These are phyloP conservation scores for Pseudocercospora pini-densiflorae DNA, from an alignment of 2,329 filamentous ascomycete genomes.

Conservation along the genomic window DNA sequence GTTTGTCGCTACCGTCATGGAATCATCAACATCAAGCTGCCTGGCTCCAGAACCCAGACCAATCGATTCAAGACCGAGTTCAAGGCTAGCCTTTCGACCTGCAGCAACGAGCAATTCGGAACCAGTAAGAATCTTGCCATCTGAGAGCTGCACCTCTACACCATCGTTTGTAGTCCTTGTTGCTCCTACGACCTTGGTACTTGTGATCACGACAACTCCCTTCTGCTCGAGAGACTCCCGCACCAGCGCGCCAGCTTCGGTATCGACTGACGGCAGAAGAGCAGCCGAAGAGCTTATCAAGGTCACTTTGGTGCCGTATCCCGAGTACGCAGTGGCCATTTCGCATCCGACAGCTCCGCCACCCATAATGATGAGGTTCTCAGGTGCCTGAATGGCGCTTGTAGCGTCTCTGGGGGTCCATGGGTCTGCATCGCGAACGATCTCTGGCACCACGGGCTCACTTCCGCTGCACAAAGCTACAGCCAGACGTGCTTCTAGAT, in stretches of 20 bases:
- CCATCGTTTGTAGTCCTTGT: not conserved
- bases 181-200: not conserved
- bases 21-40: conserved; percentile 5
- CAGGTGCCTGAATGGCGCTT: not conserved
- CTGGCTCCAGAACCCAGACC: not conserved
- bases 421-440: not conserved
- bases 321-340: conserved; percentile 6
- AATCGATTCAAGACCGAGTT: conserved; percentile 9
- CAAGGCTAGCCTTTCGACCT: not conserved
- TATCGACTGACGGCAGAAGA: not conserved
- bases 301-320: conserved; percentile 3
- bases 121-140: not conserved
- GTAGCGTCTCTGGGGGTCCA: conserved; percentile 11
- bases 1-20: conserved; percentile 1
- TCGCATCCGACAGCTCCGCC: conserved; percentile 7
- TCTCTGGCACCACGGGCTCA: not conserved
- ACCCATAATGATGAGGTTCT: conserved; percentile 12
- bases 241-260: not conserved
- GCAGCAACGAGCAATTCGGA: conserved; percentile 12
- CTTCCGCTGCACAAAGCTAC: conserved; percentile 12
- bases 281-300: not conserved
- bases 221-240: conserved; percentile 1
- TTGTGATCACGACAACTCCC: not conserved
- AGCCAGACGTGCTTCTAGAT: conserved; percentile 7
- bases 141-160: not conserved